Conservation (phyloP, 2,329 filamentous ascomycete genomes). For the Zelopaecilomyces penicillatus region DNA sequence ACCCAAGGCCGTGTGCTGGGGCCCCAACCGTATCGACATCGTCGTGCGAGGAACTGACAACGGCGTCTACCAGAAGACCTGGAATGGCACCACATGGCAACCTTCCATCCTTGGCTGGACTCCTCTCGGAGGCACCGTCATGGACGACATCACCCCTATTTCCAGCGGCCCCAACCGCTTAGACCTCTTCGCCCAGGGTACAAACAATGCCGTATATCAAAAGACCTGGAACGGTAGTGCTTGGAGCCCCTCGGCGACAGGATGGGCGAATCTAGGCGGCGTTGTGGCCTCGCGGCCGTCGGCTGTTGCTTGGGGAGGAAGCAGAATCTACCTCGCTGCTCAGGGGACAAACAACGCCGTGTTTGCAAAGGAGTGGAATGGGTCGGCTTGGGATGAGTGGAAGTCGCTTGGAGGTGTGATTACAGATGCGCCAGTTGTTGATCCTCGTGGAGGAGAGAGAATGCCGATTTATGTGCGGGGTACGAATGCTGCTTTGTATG, state of each 20-base stretch:
- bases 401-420: slow-evolving; percentile 5
- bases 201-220: slow-evolving; percentile 6
- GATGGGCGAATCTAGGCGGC: slow-evolving; percentile 12
- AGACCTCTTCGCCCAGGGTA: slow-evolving; percentile 4
- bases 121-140: slow-evolving; percentile 9
- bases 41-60: slow-evolving; percentile 8
- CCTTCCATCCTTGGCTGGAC: slow-evolving; percentile 1
- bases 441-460: slow-evolving; percentile 3
- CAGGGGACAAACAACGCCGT: slow-evolving; percentile 3
- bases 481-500: slow-evolving; percentile 5
- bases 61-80: slow-evolving; percentile 7
- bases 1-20: slow-evolving; percentile 17
- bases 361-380: slow-evolving; percentile 5
- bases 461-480: slow-evolving; percentile 1
- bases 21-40: slow-evolving; percentile 16
- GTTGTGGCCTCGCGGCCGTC: slow-evolving; percentile 7
- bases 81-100: slow-evolving; percentile 4
- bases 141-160: slow-evolving; percentile 17
- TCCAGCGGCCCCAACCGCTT: slow-evolving; percentile 14
- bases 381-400: slow-evolving; percentile 2
- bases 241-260: slow-evolving; percentile 8
- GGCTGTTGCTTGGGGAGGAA: slow-evolving; percentile 3
- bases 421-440: slow-evolving; percentile 2
- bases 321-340: neutral
- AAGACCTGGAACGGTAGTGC: slow-evolving; percentile 5